Evolutionary conservation across 2,329 filamentous ascomycete genomes (phyloP).

Genomic region (Dryadomyces sulphureus): DNA sequence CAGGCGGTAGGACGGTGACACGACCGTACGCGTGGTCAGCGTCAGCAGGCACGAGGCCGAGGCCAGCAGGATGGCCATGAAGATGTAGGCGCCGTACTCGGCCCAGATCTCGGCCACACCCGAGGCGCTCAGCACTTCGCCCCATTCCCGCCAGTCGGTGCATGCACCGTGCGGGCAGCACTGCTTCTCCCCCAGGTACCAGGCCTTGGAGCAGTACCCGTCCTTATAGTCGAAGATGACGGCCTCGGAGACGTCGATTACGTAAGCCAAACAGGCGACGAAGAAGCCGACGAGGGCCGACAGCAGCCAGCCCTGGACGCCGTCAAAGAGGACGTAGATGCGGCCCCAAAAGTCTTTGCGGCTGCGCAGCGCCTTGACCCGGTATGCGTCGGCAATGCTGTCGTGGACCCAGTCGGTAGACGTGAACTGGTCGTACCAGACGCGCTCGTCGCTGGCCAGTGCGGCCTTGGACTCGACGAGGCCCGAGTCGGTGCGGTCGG

Average conservation of each 20-base stretch:
- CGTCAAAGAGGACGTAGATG: constrained; percentile 62
- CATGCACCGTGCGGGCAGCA: constrained; percentile 42
- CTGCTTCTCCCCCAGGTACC: constrained; percentile 59
- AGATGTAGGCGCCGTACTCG: constrained; percentile 65
- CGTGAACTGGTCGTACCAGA: constrained; percentile 98
- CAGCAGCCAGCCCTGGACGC: constrained; percentile 84
- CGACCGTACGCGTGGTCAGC: constrained; percentile 80
- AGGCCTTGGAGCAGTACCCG: constrained; percentile 61
- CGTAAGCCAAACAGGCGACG: constrained; percentile 74
- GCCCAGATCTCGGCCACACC: constrained; percentile 41
- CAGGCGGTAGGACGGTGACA: constrained; percentile 76
- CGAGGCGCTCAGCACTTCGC: constrained; percentile 28
- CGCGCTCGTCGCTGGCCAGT: constrained; percentile 61
- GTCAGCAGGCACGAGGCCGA: constrained; percentile 64
- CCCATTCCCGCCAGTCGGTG: constrained; percentile 42
- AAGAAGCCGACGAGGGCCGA: constrained; percentile 80
- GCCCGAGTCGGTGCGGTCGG: constrained; percentile 30
- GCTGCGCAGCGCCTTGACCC: constrained; percentile 67
- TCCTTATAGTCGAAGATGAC: constrained; percentile 83
- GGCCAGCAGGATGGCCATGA: constrained; percentile 56
- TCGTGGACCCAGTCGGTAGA: constrained; percentile 98
- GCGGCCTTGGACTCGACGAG: constrained; percentile 51
- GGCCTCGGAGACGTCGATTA: constrained; percentile 75
- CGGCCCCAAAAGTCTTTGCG: constrained; percentile 78
- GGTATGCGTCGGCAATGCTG: constrained; percentile 84